phyloP scores from a whole-genome alignment of 169 alveolate genomes.

The Plasmodium coatneyi region DNA sequence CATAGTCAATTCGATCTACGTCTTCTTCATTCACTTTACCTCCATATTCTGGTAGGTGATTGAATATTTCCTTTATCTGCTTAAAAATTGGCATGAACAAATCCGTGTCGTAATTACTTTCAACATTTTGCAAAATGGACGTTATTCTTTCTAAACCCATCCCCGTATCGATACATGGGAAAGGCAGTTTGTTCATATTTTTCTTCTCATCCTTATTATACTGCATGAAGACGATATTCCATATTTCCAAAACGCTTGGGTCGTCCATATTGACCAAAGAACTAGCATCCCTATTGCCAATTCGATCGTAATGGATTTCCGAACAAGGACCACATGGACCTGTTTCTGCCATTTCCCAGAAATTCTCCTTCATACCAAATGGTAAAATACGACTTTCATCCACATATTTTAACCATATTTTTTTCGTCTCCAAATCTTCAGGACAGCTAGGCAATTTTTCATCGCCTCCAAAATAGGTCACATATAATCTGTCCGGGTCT shows the following conservation, averaged over 20 bases:
- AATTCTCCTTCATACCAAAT: constrained; percentile 92
- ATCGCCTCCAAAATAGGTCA: constrained; percentile 96
- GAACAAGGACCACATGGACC: constrained; percentile 98
- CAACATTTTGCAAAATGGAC: constrained; percentile 88
- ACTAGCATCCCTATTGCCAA: constrained; percentile 93
- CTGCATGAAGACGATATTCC: constrained; percentile 97
- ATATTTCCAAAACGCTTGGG: constrained; percentile 94
- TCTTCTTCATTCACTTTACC: constrained; percentile 91
- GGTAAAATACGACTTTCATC: constrained; percentile 88
- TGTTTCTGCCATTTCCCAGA: constrained; percentile 98
- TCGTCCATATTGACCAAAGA: constrained; percentile 93
- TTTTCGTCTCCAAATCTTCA: constrained; percentile 90
- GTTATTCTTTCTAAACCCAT: constrained; percentile 95
- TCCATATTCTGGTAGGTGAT: constrained; percentile 84
- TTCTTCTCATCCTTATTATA: constrained; percentile 91
- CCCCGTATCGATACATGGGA: constrained; percentile 95
- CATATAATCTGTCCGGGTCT: constrained; percentile 89
- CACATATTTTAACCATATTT: constrained; percentile 90
- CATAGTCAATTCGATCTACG: constrained; percentile 88
- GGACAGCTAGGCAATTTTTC: constrained; percentile 89
- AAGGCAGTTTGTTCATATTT: constrained; percentile 90
- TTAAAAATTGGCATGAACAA: constrained; percentile 89
- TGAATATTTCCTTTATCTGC: constrained; percentile 84
- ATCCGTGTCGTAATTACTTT: constrained; percentile 95
- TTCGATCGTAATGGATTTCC: constrained; percentile 95